Conservation (phyloP, 306 rosid species). For the Cucumis sativus region DNA sequence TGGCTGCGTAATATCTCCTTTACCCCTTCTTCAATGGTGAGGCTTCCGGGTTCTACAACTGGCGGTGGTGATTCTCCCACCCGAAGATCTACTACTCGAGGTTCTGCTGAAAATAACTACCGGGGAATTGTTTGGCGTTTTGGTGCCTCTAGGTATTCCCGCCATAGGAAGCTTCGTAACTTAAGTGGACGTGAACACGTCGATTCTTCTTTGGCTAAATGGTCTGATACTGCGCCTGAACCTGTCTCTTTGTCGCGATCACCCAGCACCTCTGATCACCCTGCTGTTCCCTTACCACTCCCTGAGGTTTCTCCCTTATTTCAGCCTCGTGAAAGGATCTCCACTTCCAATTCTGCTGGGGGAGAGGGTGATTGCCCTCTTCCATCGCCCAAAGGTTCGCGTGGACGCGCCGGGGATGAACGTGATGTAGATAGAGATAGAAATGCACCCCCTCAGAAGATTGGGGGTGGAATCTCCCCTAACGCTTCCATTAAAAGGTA, state of each 20-base stretch:
- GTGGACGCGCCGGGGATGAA: conserved; percentile 19
- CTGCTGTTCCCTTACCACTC: conserved; percentile 67
- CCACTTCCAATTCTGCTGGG: conserved; percentile 2
- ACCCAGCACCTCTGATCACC: conserved; percentile 7
- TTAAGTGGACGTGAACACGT: conserved; percentile 9
- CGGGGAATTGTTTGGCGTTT: conserved; percentile 29
- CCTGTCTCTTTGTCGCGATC: conserved; percentile 17
- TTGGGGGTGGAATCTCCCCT: conserved; percentile 4
- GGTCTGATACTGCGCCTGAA: conserved; percentile 4
- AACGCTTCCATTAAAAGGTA: conserved; percentile 39
- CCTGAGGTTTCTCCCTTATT: conserved; percentile 30
- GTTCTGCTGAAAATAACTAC: neutral
- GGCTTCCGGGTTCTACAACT: neutral
- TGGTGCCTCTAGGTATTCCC: conserved; percentile 19
- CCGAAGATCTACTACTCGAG: conserved; percentile 9
- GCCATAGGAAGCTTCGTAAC: conserved; percentile 30
- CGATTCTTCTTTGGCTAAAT: conserved; percentile 4
- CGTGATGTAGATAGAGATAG: conserved; percentile 24
- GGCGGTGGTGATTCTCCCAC: conserved; percentile 4
- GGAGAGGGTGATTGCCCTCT: conserved; percentile 28
- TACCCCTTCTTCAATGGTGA: conserved; percentile 21
- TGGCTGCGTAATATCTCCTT: conserved; percentile 55
- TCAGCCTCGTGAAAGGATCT: conserved; percentile 15
- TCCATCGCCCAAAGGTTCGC: conserved; percentile 42
- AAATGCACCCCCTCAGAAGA: neutral